Conservation (phyloP, 2,329 filamentous ascomycete genomes). For the Alternaria sp. region DNA sequence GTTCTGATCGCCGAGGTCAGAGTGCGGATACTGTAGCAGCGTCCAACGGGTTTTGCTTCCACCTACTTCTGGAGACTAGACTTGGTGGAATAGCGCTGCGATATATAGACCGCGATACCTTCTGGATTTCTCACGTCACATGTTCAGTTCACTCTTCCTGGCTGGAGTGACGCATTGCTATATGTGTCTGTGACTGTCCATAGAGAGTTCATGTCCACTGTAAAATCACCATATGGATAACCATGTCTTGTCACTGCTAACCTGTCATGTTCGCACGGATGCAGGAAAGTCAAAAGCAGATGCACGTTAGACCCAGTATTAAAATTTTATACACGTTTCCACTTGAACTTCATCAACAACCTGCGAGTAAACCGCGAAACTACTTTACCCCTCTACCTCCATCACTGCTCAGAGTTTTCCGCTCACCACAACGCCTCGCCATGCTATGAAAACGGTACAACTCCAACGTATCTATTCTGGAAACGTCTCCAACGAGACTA, state of each 20-base stretch:
- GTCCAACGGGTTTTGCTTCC: not conserved
- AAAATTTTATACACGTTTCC: not conserved
- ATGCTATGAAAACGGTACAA: not conserved
- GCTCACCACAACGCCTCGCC: not conserved
- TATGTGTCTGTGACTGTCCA: not conserved
- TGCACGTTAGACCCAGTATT: not conserved
- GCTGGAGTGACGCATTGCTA: not conserved
- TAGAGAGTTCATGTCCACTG: not conserved
- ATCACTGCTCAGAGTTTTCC: not conserved
- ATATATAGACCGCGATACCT: not conserved
- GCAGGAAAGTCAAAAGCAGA: not conserved
- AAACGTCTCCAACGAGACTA: not conserved
- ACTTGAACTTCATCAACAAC: not conserved
- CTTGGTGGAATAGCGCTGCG: not conserved
- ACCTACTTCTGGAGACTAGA: not conserved
- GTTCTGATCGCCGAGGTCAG: not conserved
- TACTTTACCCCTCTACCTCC: not conserved
- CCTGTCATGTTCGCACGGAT: rapidly evolving
- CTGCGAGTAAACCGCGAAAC: rapidly evolving
- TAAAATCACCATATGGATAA: not conserved
- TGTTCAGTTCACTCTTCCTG: not conserved
- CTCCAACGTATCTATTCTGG: not conserved
- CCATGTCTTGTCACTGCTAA: not conserved
- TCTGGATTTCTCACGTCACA: not conserved
- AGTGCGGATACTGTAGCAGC: not conserved